Evolutionary conservation across 164 flowering plant species (phyloP).

Genomic region (Sedum album): DNA sequence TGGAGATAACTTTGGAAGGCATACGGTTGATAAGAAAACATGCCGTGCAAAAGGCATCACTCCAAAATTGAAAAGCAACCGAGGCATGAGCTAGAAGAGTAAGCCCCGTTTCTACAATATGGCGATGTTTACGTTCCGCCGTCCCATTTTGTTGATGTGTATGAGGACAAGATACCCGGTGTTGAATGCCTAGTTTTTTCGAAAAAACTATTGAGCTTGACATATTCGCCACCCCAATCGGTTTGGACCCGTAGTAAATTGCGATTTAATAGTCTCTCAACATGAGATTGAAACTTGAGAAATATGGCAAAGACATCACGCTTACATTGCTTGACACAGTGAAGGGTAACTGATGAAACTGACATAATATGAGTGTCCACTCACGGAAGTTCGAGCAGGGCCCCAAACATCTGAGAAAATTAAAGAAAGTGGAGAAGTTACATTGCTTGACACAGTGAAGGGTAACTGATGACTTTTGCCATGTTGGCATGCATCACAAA

Average conservation of each 20-base stretch:
- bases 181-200: not conserved
- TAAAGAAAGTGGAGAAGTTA: not conserved
- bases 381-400: not conserved
- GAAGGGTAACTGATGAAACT: not conserved
- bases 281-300: not conserved
- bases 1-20: not conserved
- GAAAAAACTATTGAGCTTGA: not conserved
- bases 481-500: not conserved
- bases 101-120: not conserved
- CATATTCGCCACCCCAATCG: not conserved
- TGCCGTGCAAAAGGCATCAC: not conserved
- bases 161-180: not conserved
- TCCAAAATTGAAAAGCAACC: not conserved
- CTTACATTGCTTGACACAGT: not conserved
- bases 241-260: not conserved
- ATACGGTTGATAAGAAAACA: not conserved
- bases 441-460: not conserved
- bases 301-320: not conserved
- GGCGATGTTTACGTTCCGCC: not conserved
- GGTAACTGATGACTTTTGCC: not conserved
- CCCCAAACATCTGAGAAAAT: not conserved
- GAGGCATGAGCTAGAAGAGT: not conserved
- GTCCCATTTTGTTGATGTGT: not conserved
- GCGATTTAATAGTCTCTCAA: not conserved
- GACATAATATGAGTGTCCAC: not conserved